Evolutionary conservation across 1,284 basidiomycete genomes (phyloP), one percentile per base, ranked within the genome.

Genomic region (Leccinum insolens): DNA sequence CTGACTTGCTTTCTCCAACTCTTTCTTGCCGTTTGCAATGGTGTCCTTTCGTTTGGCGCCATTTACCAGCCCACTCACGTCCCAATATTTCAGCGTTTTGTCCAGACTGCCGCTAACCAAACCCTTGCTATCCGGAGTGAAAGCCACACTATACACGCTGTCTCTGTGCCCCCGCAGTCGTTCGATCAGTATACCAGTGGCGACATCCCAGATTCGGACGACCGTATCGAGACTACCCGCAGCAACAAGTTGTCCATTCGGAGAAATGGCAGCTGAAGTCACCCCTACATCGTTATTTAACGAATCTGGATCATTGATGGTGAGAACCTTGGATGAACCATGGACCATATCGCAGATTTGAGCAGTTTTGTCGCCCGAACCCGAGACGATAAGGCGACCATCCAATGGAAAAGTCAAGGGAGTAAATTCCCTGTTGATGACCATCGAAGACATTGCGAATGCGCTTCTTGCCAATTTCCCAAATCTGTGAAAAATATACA

Each of bases 371-470:
- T 97, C 95, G 6, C 93, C 94, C 0, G 93, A 95, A 17, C 94
- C 95, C 12, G 92, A 94, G n/a, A 95, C 91, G 69, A 97, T 89
- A 72, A 92, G 87, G 14, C 88, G 84, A 7, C 95, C 94, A 74
- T 96, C 93, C 28, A 85, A 81, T 9, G 92, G 34, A 92, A 78
- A 95, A 96, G 77, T 95, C 94, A 68, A 97, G 87, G 6, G 94
- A 94, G 80, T 96, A 97, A 72, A 97, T 95, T 79, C 95, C 95
- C 75, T 94, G 92, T 76, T 90, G 88, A 80, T 97, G 95, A 2
- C 95, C 95, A 63, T 90, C 87, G 71, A 96, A 92, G 22, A 93
- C 83, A 68, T 87, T 88, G 68, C 87, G 84, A 72, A 95, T 90
- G 61, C 86, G 85, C 74, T 89, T 89, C 76, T 88, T 89, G 34